phyloP scores from a whole-genome alignment of 176 grass and related monocot species.

The Paspalum vaginatum region DNA sequence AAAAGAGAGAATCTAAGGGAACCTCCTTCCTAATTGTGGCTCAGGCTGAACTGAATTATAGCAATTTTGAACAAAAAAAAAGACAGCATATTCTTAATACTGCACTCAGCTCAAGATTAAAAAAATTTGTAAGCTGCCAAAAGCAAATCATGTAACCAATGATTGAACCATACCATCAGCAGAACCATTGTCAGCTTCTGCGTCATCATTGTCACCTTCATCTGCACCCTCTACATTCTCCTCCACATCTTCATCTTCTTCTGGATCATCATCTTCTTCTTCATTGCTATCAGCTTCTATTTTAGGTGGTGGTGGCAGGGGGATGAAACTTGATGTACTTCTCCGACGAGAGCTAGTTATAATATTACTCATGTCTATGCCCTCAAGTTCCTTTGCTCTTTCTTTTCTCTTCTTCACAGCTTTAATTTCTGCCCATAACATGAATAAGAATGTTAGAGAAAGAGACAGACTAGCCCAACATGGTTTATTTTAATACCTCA shows the following conservation, averaged over 20 bases:
- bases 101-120: neutral
- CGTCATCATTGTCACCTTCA: slow-evolving; percentile 17
- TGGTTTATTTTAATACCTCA: neutral
- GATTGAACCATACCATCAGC: slow-evolving; percentile 50
- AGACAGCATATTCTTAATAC: neutral
- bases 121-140: neutral
- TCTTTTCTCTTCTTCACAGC: slow-evolving; percentile 87
- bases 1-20: neutral
- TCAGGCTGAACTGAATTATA: neutral
- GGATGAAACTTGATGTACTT: slow-evolving; percentile 73
- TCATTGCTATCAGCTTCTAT: slow-evolving; percentile 52
- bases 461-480: slow-evolving; percentile 9
- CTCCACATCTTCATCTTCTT: slow-evolving; percentile 21
- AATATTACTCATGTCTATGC: slow-evolving; percentile 96
- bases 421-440: slow-evolving; percentile 76
- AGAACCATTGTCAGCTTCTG: slow-evolving; percentile 51
- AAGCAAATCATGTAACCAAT: slow-evolving; percentile 5
- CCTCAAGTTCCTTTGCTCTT: slow-evolving; percentile 95
- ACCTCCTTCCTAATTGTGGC: neutral
- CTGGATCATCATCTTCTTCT: slow-evolving; percentile 53
- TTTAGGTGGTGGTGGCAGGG: slow-evolving; percentile 64
- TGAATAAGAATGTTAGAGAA: slow-evolving; percentile 26
- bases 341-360: slow-evolving; percentile 84
- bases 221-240: neutral
- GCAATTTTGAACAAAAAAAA: neutral